Conservation (phyloP, 768 basidiomycete species). For the Rossbeevera mucosa region DNA sequence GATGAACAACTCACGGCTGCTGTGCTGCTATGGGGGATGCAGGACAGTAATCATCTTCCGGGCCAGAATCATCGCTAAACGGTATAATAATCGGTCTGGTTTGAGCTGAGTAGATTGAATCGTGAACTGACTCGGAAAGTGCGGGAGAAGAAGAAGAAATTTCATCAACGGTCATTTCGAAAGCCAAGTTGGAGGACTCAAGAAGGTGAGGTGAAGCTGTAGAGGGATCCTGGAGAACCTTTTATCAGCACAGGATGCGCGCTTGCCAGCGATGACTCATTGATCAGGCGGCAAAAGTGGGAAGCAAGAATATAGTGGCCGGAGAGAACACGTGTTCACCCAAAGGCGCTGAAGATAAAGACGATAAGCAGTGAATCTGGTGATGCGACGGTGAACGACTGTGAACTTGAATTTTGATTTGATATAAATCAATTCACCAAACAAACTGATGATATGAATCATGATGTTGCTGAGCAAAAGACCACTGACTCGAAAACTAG, state of each 20-base stretch:
- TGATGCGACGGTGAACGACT: no score
- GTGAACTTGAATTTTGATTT: no score
- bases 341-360: conserved; percentile 17
- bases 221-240: not conserved
- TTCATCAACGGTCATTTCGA: not conserved
- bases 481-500: not conserved
- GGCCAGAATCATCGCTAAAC: not conserved
- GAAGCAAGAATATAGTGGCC: no score
- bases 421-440: no score
- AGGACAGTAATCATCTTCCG: not conserved
- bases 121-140: not conserved
- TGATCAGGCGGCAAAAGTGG: conserved; percentile 5
- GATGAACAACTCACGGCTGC: not conserved
- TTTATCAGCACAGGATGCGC: conserved; percentile 16
- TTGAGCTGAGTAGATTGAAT: not conserved
- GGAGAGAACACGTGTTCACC: not conserved
- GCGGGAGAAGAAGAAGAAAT: not conserved
- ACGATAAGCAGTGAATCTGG: not conserved
- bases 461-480: no score
- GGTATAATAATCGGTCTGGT: not conserved
- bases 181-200: not conserved
- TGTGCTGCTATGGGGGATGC: not conserved
- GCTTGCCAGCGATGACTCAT: not conserved
- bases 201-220: not conserved
- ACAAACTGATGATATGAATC: no score